Conservation (phyloP, 345 rosid species). For the Salix caprea region DNA sequence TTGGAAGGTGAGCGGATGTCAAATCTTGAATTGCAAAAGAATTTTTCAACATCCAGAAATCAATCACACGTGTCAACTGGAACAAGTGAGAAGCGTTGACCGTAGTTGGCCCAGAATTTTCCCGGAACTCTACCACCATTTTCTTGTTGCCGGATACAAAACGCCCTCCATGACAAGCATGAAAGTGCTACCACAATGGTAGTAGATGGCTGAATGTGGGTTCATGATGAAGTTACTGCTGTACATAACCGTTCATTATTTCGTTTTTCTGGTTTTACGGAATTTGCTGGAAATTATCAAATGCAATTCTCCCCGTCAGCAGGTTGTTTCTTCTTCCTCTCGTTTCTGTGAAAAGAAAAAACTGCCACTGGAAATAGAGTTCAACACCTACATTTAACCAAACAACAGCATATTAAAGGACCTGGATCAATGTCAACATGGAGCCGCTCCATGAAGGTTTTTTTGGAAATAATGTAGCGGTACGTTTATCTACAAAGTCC, state of each 20-base stretch:
- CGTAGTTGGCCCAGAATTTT: background rate
- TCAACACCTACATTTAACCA: background rate
- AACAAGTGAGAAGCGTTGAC: slow-evolving; percentile 22
- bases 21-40: slow-evolving; percentile 75
- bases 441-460: background rate
- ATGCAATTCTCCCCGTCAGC: background rate
- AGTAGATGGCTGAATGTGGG: background rate
- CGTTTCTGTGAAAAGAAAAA: too few relatives aligned
- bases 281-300: too few relatives aligned
- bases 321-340: background rate
- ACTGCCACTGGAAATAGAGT: background rate
- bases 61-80: slow-evolving; percentile 24
- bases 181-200: background rate
- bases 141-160: background rate
- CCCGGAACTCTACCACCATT: background rate
- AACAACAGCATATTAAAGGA: background rate
- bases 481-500: background rate
- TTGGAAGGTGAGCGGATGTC: slow-evolving; percentile 78
- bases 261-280: too few relatives aligned
- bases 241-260: background rate
- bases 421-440: background rate
- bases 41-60: slow-evolving; percentile 33
- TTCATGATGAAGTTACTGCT: background rate
- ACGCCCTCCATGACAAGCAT: background rate
- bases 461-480: background rate